Base-by-base conservation (phyloP, 2,329 filamentous ascomycete genomes). In the Trichoderma breve region DNA sequence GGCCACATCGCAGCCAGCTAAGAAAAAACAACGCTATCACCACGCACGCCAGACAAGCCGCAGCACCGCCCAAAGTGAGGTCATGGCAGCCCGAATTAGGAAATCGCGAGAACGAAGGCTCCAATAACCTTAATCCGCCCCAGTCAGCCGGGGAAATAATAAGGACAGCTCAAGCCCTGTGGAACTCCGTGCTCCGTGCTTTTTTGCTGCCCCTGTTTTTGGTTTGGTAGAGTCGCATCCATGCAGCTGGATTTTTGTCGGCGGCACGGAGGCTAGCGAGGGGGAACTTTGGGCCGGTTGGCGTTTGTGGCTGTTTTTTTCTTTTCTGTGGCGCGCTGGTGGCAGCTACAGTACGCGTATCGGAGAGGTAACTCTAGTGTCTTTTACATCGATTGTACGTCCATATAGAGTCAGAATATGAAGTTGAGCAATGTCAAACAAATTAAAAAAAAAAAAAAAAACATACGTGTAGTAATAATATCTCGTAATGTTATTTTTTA, bases 21-120 rank as follows among this genome's bases (percentile, higher is more conserved):
- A 11, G n/a, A 39, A 39, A 39, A 39, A 51, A 8, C 11, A 53
- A 14, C 55, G 66, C 66, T 55, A 57, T 43, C 36, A 43, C 36
- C 36, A 43, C 15, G 15, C 36, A 43, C 36, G 15, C 36, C 36
- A 24, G 24, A 24, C 24, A 24, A 24, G 24, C 24, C 24, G 24
- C 24, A 24, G 18, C 43, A 47, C 43, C 47, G n/a, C 9, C 21
- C 11, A n/a, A 34, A 18, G 8, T 60, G 55, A n/a, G 36, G 26
- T 61, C 53, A 30, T 28, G 0, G n/a, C 51, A 32, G 24, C 14
- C 65, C 26, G n/a, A 14, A 47, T 60, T 34, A 53, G 55, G 55
- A 68, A 47, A 57, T 58, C n/a, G 64, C 64, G 65, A 68, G 36
- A 68, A 26, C 65, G 64, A 67, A 57, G 36, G 32, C 26, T 4